Evolutionary conservation across 148 eudicot species (phyloP), one percentile per base, ranked within the genome.

Genomic region (Rhododendron griersonianum): DNA sequence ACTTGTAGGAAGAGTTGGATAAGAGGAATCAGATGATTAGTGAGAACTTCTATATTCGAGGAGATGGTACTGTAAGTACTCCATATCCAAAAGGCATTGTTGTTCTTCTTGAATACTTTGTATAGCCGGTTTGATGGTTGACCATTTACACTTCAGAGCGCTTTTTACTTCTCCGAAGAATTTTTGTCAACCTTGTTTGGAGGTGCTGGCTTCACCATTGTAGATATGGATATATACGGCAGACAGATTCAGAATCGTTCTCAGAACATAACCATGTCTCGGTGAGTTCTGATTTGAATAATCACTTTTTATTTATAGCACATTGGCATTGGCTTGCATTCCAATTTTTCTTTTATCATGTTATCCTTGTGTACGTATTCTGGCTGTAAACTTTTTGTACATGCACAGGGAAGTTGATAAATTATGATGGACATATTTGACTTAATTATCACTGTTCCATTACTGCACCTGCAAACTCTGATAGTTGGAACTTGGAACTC

Each of bases 21-120:
- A 90, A 87, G 81, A 90, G 87, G 85, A 91, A 91, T 84, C 89
- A 86, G 85, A 84, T 87, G 71, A 90, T 91, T 57, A 85, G 88
- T 80, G 87, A 90, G 51, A 90, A 91, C 86, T 91, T 90, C 48
- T 91, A 87, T 81, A 82, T 85, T 77, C 87, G 89, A 80, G 90
- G 91, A 81, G 93, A 91, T 87, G 93, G 90, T 57, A 91, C 93
- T 81, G 93, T 91, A 88, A 89, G 93, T 87, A 78, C 7, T 83
- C 75, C 9, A 2, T 81, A 25, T 23, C 84, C 82, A 53, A 55
- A 35, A 39, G 19, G 8, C 57, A 25, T 55, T 53, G 39, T 35
- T 87, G 67, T 71, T 83, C 11, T 37, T 82, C 57, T 55, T n/a
- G 39, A 71, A 35, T 14, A 21, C 2, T 41, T 37, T 18, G 25